A percentile compares a stretch with the other conserved stretches of the same genome.
Evolutionary conservation across 176 grass and related monocot genomes (phyloP).

Genomic region (Juncus inflexus): DNA sequence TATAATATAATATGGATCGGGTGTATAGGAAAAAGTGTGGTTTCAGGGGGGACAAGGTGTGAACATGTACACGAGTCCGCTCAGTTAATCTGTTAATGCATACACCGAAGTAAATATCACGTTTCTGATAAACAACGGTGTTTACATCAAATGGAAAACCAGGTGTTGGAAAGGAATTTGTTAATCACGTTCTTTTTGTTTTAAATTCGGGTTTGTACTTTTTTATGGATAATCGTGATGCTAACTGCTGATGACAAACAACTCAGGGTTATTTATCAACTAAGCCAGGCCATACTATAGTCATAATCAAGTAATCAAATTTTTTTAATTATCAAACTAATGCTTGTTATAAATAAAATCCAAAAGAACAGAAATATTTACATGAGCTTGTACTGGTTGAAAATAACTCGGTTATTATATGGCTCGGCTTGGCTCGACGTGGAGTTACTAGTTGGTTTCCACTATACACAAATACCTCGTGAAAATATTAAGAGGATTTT

Average conservation of each 20-base stretch:
- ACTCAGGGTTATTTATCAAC: too few relatives aligned
- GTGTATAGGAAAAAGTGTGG: not conserved
- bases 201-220: not conserved
- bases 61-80: constrained; percentile 1
- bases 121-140: not conserved
- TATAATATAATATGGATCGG: not conserved
- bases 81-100: not conserved
- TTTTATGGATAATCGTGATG: constrained; percentile 23
- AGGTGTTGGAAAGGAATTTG: not conserved
- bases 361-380: too few relatives aligned
- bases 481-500: too few relatives aligned
- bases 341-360: too few relatives aligned
- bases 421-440: too few relatives aligned
- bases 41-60: not conserved
- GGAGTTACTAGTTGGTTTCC: too few relatives aligned
- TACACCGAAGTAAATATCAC: not conserved
- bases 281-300: too few relatives aligned
- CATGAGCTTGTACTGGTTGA: too few relatives aligned
- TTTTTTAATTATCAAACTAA: too few relatives aligned
- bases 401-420: too few relatives aligned
- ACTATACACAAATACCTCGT: too few relatives aligned
- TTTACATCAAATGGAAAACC: not conserved
- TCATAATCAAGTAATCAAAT: too few relatives aligned
- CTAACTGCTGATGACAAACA: constrained; percentile 7
- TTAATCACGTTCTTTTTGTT: constrained; percentile 12